Evolutionary conservation across 2,329 filamentous ascomycete genomes (phyloP).

Genomic region (Xylaria hypoxylon): DNA sequence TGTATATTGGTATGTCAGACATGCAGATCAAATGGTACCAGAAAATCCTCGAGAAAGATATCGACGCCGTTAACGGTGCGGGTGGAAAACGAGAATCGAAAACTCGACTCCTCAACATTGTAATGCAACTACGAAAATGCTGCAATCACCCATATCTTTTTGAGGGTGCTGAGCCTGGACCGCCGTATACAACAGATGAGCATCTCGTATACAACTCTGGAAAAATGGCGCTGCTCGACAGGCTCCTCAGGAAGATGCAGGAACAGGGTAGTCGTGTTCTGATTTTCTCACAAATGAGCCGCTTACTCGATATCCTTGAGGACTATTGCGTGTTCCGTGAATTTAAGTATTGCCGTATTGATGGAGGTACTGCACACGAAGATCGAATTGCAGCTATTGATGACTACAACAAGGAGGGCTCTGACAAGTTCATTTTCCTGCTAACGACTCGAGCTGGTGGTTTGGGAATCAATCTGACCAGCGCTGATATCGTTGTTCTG

Average conservation of each 20-base stretch:
- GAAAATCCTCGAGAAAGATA: slow-evolving; percentile 98
- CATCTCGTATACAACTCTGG: slow-evolving; percentile 93
- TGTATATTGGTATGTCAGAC: slow-evolving; percentile 98
- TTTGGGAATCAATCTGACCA: slow-evolving; percentile 95
- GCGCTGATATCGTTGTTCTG: slow-evolving; percentile 93
- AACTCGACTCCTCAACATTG: slow-evolving; percentile 95
- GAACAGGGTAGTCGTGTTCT: slow-evolving; percentile 92
- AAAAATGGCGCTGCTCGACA: slow-evolving; percentile 98
- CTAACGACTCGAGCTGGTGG: slow-evolving; percentile 96
- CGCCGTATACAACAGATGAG: slow-evolving; percentile 97
- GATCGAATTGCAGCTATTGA: slow-evolving; percentile 98
- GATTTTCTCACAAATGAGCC: slow-evolving; percentile 99
- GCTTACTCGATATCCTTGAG: slow-evolving; percentile 94
- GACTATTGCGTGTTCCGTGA: slow-evolving; percentile 97
- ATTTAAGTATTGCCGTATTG: slow-evolving; percentile 96
- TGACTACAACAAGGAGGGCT: slow-evolving; percentile 95
- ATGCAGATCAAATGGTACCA: slow-evolving; percentile 99
- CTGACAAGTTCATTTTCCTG: slow-evolving; percentile 96
- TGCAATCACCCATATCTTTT: slow-evolving; percentile 99
- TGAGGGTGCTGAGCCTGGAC: slow-evolving; percentile 95
- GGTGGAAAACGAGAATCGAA: slow-evolving; percentile 98
- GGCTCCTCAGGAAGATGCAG: slow-evolving; percentile 84
- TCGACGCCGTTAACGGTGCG: slow-evolving; percentile 97
- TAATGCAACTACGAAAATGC: slow-evolving; percentile 99
- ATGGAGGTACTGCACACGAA: slow-evolving; percentile 95